Evolutionary conservation across 2,329 filamentous ascomycete species (phyloP).

Genomic region (Penicillium sp.): DNA sequence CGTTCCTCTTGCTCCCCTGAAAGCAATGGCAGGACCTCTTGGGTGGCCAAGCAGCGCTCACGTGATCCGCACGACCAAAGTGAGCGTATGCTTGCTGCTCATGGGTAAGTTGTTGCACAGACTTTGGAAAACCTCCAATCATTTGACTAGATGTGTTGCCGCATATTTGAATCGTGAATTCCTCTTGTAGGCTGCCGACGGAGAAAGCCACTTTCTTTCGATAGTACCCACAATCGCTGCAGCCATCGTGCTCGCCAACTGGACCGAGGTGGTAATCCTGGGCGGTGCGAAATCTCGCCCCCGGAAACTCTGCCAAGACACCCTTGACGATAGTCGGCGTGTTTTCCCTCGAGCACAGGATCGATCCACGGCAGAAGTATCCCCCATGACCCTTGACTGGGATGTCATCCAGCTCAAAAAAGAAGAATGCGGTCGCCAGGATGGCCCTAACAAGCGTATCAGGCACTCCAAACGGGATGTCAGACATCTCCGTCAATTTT

Average conservation of each 20-base stretch:
- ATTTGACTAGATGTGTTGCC: not conserved
- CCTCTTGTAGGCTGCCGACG: not conserved
- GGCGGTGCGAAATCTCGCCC: not conserved
- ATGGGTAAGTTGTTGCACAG: not conserved
- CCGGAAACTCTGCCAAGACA: not conserved
- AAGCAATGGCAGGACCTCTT: no score
- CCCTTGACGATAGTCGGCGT: not conserved
- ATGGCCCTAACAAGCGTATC: slow-evolving; percentile 12
- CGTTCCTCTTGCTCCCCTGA: no score
- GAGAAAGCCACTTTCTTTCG: not conserved
- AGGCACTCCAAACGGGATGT: slow-evolving; percentile 7
- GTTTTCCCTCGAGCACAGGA: slow-evolving; percentile 8
- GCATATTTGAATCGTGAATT: not conserved
- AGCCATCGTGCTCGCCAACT: not conserved
- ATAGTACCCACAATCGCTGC: not conserved
- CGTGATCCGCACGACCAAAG: not conserved
- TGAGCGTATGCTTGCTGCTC: not conserved
- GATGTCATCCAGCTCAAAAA: slow-evolving; percentile 18
- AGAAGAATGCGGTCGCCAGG: slow-evolving; percentile 11
- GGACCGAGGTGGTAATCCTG: not conserved
- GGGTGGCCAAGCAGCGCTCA: no score
- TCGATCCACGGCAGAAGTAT: slow-evolving; percentile 14
- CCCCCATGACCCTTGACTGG: slow-evolving; percentile 2
- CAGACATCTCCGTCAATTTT: slow-evolving; percentile 5
- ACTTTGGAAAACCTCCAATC: not conserved